phyloP scores from a whole-genome alignment of 805 yeast species.

The Saccharomycopsis sp. region DNA sequence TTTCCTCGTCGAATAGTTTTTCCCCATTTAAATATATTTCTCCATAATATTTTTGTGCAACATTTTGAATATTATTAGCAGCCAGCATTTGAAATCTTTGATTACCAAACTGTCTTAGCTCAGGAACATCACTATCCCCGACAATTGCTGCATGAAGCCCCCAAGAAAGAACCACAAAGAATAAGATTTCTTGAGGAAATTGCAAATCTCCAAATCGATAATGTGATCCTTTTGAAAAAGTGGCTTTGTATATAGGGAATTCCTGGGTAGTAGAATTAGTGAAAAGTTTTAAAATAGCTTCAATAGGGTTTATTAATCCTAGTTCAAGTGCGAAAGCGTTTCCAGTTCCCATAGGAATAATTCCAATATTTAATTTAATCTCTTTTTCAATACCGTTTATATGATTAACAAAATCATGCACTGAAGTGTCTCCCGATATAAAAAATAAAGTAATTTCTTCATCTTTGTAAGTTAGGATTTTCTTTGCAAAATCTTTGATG shows the following conservation, averaged over 20 bases:
- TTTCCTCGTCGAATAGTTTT: not conserved
- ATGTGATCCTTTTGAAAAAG: constrained; percentile 32
- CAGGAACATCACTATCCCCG: constrained; percentile 62
- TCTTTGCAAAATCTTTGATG: constrained; percentile 27
- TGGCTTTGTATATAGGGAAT: constrained; percentile 35
- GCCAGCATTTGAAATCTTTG: constrained; percentile 58
- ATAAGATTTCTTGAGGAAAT: constrained; percentile 16
- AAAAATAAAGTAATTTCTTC: constrained; percentile 36
- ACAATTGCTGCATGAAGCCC: constrained; percentile 69
- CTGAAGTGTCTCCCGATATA: constrained; percentile 68
- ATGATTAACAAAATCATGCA: constrained; percentile 54
- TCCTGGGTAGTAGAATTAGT: constrained; percentile 21
- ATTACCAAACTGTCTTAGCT: constrained; percentile 46
- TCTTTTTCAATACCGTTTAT: constrained; percentile 18
- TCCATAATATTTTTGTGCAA: constrained; percentile 35
- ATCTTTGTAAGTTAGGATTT: too few relatives aligned
- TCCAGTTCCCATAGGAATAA: constrained; percentile 65
- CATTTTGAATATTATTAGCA: constrained; percentile 29
- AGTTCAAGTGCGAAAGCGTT: constrained; percentile 57
- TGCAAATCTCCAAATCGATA: constrained; percentile 20
- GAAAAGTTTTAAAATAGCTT: constrained; percentile 25
- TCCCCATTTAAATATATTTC: not conserved
- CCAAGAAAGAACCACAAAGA: constrained; percentile 62
- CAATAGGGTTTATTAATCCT: constrained; percentile 25
- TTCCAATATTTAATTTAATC: constrained; percentile 3